These are phyloP conservation scores for Jamesozyma lodderae DNA, from an alignment of 805 yeast species.

Conservation along the genomic window DNA sequence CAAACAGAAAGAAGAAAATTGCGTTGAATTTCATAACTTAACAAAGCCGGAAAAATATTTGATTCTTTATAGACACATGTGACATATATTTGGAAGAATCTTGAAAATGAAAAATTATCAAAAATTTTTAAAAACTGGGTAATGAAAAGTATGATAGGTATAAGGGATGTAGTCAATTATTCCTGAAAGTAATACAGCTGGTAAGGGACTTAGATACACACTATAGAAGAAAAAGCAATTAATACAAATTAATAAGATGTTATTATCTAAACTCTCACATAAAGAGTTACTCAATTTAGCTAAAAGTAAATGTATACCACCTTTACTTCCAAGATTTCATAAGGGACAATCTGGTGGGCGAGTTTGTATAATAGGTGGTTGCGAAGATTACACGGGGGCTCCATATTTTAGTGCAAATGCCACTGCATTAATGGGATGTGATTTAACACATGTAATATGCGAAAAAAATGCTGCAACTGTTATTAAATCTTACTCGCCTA, in stretches of 20 bases:
- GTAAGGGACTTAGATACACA: too few species aligned
- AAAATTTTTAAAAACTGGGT: too few species aligned
- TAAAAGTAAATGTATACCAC: slow-evolving; percentile 55
- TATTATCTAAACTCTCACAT: slow-evolving; percentile 17
- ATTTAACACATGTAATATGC: slow-evolving; percentile 84
- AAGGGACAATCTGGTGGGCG: slow-evolving; percentile 94
- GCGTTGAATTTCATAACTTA: too few species aligned
- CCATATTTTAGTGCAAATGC: slow-evolving; percentile 87
- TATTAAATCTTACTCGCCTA: slow-evolving; percentile 83
- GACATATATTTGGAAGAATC: too few species aligned
- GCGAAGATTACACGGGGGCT: slow-evolving; percentile 95
- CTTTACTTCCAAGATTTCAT: slow-evolving; percentile 58
- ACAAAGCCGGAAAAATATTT: too few species aligned
- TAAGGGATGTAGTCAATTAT: too few species aligned
- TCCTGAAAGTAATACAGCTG: neutral
- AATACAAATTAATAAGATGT: neutral
- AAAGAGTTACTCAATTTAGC: slow-evolving; percentile 43
- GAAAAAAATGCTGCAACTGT: slow-evolving; percentile 68
- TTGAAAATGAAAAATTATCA: too few species aligned
- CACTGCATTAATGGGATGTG: slow-evolving; percentile 77
- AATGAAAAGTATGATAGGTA: too few species aligned
- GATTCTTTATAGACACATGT: too few species aligned
- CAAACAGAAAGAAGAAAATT: too few species aligned
- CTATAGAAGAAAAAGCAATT: neutral
- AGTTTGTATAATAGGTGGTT: slow-evolving; percentile 83